phyloP scores from a whole-genome alignment of 2,329 filamentous ascomycete species.

The Nigrospora sphaerica region DNA sequence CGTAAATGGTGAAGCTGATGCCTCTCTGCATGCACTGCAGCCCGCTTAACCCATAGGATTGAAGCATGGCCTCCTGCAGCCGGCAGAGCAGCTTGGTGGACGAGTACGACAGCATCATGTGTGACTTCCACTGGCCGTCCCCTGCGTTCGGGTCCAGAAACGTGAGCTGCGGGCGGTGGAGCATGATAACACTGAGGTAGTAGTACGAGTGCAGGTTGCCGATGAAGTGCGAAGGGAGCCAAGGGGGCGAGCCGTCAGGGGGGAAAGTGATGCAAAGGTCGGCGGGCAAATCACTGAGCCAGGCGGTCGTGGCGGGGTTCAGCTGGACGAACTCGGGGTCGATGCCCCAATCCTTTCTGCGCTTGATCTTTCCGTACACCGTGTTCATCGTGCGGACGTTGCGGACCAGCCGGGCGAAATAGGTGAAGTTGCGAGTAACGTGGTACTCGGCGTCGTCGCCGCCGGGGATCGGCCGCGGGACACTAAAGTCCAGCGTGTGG shows the following conservation, averaged over 20 bases:
- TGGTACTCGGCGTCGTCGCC: constrained; percentile 69
- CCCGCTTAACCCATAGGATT: constrained; percentile 69
- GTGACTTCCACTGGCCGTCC: constrained; percentile 76
- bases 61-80: constrained; percentile 75
- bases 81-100: constrained; percentile 81
- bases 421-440: constrained; percentile 76
- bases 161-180: constrained; percentile 78
- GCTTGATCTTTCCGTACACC: constrained; percentile 65
- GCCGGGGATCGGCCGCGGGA: constrained; percentile 56
- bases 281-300: constrained; percentile 68
- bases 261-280: constrained; percentile 76
- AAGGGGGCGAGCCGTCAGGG: constrained; percentile 70
- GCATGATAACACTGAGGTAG: constrained; percentile 76
- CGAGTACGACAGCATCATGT: constrained; percentile 80
- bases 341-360: constrained; percentile 74
- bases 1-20: constrained; percentile 93
- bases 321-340: constrained; percentile 77
- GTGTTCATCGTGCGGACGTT: constrained; percentile 73
- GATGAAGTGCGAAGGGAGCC: constrained; percentile 79
- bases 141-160: constrained; percentile 64
- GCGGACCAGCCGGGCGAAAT: constrained; percentile 69
- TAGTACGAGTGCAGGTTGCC: constrained; percentile 89
- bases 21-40: constrained; percentile 89
- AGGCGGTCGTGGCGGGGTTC: constrained; percentile 69
- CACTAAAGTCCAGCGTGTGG: constrained; percentile 68